Percentiles rank a stretch among this genome's conserved stretches.
Evolutionary conservation across 306 rosid genomes (phyloP).

Genomic region (Prunus mongolica): DNA sequence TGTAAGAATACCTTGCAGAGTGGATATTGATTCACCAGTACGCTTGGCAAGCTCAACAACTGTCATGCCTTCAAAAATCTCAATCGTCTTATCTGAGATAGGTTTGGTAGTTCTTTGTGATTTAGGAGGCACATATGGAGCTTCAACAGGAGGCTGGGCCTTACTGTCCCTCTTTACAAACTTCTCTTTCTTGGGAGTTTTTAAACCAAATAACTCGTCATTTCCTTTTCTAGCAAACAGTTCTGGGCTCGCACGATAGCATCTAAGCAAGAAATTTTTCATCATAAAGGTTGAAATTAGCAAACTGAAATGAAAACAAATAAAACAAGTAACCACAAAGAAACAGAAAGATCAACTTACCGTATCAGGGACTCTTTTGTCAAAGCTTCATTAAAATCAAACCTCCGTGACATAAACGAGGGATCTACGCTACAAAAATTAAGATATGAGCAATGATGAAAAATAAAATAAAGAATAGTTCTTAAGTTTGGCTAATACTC

Average conservation of each 20-base stretch:
- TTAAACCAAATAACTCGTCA: conserved; percentile 49
- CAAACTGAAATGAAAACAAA: neutral
- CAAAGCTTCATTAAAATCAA: conserved; percentile 29
- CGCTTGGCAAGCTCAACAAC: conserved; percentile 78
- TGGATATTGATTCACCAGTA: conserved; percentile 54
- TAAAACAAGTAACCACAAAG: neutral
- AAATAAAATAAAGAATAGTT: neutral
- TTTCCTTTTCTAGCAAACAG: conserved; percentile 44
- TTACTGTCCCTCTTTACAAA: conserved; percentile 45
- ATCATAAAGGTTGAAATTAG: neutral
- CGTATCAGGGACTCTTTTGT: conserved; percentile 42
- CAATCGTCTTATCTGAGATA: conserved; percentile 56
- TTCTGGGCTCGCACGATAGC: conserved; percentile 57
- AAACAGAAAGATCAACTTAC: conserved; percentile 34
- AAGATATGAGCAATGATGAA: conserved; percentile 13
- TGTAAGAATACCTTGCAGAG: conserved; percentile 62
- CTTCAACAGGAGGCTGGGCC: conserved; percentile 69
- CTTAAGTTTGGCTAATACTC: neutral
- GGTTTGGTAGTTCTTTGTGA: conserved; percentile 42
- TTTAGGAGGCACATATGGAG: conserved; percentile 66
- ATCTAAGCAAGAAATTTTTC: conserved; percentile 34
- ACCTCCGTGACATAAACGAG: conserved; percentile 16
- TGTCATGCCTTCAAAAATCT: conserved; percentile 92
- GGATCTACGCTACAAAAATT: conserved; percentile 38
- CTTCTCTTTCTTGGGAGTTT: conserved; percentile 60